These are phyloP conservation scores for Lathyrus oleraceus DNA, from an alignment of 306 rosid genomes.

Conservation along the genomic window DNA sequence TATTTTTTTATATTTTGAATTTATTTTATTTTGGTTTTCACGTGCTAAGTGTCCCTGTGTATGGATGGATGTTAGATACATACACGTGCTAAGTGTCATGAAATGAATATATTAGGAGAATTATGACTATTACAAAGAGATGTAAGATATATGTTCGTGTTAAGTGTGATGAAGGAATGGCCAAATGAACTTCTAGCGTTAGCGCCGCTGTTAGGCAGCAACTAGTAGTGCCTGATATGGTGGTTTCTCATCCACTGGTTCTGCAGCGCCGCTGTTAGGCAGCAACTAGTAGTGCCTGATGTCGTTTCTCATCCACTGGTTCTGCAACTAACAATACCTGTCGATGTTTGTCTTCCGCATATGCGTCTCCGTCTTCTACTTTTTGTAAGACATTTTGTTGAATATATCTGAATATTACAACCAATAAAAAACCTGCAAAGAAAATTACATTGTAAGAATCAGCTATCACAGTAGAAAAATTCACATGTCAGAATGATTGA, in stretches of 20 bases:
- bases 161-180: slow-evolving; percentile 16
- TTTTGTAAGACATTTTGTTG: slow-evolving; percentile 50
- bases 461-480: background rate
- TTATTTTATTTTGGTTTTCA: too few relatives aligned
- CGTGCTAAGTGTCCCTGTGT: too few relatives aligned
- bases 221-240: too few relatives aligned
- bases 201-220: slow-evolving; percentile 28
- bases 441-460: slow-evolving; percentile 25
- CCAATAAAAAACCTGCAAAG: slow-evolving; percentile 70
- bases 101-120: slow-evolving; percentile 21
- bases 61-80: slow-evolving; percentile 11
- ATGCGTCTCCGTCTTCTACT: slow-evolving; percentile 47
- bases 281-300: slow-evolving; percentile 31
- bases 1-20: too few relatives aligned
- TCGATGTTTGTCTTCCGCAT: slow-evolving; percentile 34
- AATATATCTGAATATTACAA: slow-evolving; percentile 62
- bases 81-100: slow-evolving; percentile 3
- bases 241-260: slow-evolving; percentile 27
- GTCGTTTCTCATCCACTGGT: slow-evolving; percentile 28
- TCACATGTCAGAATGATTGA: background rate
- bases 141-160: background rate
- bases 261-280: slow-evolving; percentile 28
- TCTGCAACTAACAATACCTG: slow-evolving; percentile 45
- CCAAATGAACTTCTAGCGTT: slow-evolving; percentile 20
- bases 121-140: background rate